Conservation (phyloP, 163 green algal genomes). For the Chlamydomonas reinhardtii region DNA sequence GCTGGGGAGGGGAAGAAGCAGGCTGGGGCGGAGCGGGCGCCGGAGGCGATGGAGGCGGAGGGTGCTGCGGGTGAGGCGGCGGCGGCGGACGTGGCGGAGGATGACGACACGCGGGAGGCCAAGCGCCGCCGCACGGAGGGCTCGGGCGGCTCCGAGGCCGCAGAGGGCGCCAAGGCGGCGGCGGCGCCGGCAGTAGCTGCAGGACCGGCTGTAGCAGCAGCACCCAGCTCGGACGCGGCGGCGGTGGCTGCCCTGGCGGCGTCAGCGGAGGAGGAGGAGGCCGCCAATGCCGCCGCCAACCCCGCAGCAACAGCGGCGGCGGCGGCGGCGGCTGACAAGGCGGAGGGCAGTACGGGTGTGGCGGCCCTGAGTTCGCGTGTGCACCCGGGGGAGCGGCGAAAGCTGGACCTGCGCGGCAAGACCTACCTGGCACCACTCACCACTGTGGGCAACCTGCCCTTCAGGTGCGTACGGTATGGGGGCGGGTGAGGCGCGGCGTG, state of each 20-base stretch:
- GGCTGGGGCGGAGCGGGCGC: neutral
- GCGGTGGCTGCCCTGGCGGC: neutral
- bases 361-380: slow-evolving; percentile 54
- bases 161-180: no score
- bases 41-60: neutral
- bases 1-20: neutral
- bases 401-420: slow-evolving; percentile 81
- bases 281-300: no score
- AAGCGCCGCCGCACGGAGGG: slow-evolving; percentile 19
- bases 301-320: neutral
- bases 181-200: neutral
- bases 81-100: neutral
- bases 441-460: slow-evolving; percentile 98
- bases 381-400: slow-evolving; percentile 47
- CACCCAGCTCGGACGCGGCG: slow-evolving; percentile 2
- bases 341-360: neutral
- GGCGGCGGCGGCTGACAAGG: neutral
- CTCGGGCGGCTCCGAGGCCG: neutral
- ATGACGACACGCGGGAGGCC: neutral
- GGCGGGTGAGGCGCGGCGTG: no score
- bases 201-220: neutral
- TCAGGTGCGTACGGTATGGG: slow-evolving; percentile 76
- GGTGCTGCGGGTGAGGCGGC: neutral
- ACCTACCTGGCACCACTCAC: slow-evolving; percentile 96
- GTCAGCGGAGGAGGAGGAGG: neutral